These are phyloP conservation scores for Aspergillus melleus DNA, from an alignment of 2,329 filamentous ascomycete genomes.

Conservation along the genomic window DNA sequence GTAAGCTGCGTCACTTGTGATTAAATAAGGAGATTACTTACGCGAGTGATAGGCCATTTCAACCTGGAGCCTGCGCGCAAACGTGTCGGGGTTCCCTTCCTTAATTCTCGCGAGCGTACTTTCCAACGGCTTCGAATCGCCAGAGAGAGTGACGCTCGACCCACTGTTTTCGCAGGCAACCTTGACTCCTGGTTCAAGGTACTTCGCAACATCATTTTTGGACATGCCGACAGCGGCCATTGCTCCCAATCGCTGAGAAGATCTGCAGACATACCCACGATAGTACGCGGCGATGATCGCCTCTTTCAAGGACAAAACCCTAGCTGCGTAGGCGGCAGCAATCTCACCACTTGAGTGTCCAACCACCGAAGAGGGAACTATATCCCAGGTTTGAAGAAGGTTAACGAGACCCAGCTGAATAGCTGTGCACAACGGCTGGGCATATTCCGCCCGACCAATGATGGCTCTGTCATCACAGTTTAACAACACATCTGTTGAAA, in stretches of 20 bases:
- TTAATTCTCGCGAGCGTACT: not conserved
- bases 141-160: not conserved
- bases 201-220: not conserved
- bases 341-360: conserved; percentile 31
- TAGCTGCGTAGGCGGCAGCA: conserved; percentile 29
- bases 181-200: not conserved
- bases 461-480: not conserved
- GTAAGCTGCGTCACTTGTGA: not conserved
- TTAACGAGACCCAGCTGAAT: conserved; percentile 29
- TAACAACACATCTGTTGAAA: not conserved
- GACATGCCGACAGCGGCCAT: not conserved
- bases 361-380: conserved; percentile 21
- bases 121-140: not conserved
- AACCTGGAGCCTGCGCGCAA: not conserved
- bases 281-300: conserved; percentile 26
- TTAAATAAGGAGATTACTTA: not conserved
- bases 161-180: conserved; percentile 1
- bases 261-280: conserved; percentile 14
- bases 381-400: conserved; percentile 17
- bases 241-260: not conserved
- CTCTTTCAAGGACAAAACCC: conserved; percentile 15
- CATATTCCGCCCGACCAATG: conserved; percentile 25
- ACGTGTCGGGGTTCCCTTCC: not conserved
- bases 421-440: conserved; percentile 28
- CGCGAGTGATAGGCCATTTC: not conserved